A percentile compares a stretch with the other conserved stretches of the same genome.
Evolutionary conservation across 495 filamentous ascomycete species (phyloP).

Genomic region (Annulohypoxylon nitens): DNA sequence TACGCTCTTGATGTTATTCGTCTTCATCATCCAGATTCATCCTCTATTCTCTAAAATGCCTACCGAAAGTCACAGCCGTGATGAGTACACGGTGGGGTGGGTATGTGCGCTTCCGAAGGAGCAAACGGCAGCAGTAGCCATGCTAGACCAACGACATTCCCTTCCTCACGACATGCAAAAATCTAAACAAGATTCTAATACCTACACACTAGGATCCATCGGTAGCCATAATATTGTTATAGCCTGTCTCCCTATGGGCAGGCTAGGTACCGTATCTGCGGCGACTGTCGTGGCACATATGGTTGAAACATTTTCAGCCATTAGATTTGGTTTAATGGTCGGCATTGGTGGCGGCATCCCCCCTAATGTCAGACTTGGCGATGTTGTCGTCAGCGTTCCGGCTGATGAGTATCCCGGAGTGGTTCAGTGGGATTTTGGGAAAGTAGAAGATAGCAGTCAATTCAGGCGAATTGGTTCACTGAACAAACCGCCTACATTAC

Average conservation of each 20-base stretch:
- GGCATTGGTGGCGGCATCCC: constrained; percentile 1
- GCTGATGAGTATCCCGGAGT: not conserved
- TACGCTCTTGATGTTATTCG: too few species aligned
- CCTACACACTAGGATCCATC: not conserved
- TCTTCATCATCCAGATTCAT: too few species aligned
- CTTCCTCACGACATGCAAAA: not conserved
- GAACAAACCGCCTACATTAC: not conserved
- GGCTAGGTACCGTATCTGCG: not conserved
- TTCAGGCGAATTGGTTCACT: not conserved
- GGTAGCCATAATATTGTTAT: not conserved
- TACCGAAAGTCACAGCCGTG: not conserved
- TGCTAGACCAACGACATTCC: not conserved
- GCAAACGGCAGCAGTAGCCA: not conserved
- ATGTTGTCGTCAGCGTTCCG: not conserved
- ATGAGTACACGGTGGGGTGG: not conserved
- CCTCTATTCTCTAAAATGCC: not conserved
- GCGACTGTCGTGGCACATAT: not conserved
- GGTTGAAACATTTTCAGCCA: not conserved
- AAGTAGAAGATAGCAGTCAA: not conserved
- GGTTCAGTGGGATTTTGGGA: not conserved
- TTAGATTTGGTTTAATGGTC: not conserved
- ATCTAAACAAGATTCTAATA: not conserved
- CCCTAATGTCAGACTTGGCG: not conserved
- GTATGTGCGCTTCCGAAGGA: not conserved
- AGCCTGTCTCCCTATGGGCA: not conserved